phyloP scores from a whole-genome alignment of 2,329 filamentous ascomycete species.

The Nannizziopsis barbatae region DNA sequence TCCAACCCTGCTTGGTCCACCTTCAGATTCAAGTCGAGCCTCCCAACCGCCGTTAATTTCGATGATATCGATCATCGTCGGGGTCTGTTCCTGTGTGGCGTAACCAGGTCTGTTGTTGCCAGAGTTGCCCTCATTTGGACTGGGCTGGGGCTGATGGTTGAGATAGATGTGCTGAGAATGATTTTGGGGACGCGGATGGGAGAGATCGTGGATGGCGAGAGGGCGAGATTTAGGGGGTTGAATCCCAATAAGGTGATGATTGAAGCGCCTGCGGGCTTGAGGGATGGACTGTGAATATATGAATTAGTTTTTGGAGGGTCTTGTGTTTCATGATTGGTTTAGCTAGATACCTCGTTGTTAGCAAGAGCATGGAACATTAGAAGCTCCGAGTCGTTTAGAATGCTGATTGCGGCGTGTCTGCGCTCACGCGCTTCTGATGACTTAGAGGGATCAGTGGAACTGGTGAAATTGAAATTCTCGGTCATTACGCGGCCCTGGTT shows the following conservation, averaged over 20 bases:
- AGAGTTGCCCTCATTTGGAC: background rate
- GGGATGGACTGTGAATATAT: conserved; percentile 27
- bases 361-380: conserved; percentile 32
- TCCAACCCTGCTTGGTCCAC: background rate
- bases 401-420: conserved; percentile 29
- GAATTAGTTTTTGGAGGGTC: background rate
- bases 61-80: conserved; percentile 14
- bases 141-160: background rate
- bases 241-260: conserved; percentile 24
- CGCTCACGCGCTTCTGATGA: conserved; percentile 25
- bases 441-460: conserved; percentile 13
- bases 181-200: background rate
- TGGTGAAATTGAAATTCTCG: background rate
- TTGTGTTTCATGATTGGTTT: background rate
- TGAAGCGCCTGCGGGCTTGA: conserved; percentile 29
- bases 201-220: conserved; percentile 10
- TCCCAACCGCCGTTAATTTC: conserved; percentile 16
- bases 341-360: conserved; percentile 26
- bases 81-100: conserved; percentile 1
- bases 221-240: conserved; percentile 3
- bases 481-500: background rate
- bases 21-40: background rate
- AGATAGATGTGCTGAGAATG: background rate
- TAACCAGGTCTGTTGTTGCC: background rate
- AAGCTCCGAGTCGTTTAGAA: conserved; percentile 31